A percentile compares a stretch with the other conserved stretches of the same genome.
These are phyloP conservation scores for Solanum chmielewskii DNA, from an alignment of 257 asterid species.

Conservation along the genomic window DNA sequence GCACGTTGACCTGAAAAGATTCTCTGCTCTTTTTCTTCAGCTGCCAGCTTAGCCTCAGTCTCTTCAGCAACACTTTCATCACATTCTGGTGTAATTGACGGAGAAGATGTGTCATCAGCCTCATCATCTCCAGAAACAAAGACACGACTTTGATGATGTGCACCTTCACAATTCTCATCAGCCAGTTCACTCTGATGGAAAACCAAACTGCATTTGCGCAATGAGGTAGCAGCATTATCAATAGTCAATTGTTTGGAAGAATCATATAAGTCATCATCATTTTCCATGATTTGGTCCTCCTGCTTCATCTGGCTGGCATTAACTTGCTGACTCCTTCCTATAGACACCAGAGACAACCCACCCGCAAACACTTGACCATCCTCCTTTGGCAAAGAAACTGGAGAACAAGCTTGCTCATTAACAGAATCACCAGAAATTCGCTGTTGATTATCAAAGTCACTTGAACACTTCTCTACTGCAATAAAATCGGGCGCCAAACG, in stretches of 20 bases:
- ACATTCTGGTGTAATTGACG: conserved; percentile 33
- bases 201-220: not conserved
- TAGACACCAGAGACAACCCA: conserved; percentile 21
- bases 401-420: conserved; percentile 24
- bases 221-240: not conserved
- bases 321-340: conserved; percentile 19
- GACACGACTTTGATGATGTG: conserved; percentile 18
- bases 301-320: conserved; percentile 24
- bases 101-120: conserved; percentile 27
- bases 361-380: conserved; percentile 20
- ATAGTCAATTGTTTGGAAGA: conserved; percentile 2
- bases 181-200: conserved; percentile 12
- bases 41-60: conserved; percentile 24
- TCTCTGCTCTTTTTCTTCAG: conserved; percentile 35
- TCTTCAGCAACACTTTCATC: conserved; percentile 43
- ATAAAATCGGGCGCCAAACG: conserved; percentile 5
- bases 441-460: conserved; percentile 15
- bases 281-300: conserved; percentile 12
- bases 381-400: conserved; percentile 39
- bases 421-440: conserved; percentile 14
- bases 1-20: conserved; percentile 51
- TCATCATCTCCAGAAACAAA: conserved; percentile 46
- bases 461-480: conserved; percentile 10
- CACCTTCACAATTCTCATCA: conserved; percentile 26
- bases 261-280: conserved; percentile 6